Base-by-base conservation (phyloP, 805 yeast genomes). In the Saturnispora sekii region DNA sequence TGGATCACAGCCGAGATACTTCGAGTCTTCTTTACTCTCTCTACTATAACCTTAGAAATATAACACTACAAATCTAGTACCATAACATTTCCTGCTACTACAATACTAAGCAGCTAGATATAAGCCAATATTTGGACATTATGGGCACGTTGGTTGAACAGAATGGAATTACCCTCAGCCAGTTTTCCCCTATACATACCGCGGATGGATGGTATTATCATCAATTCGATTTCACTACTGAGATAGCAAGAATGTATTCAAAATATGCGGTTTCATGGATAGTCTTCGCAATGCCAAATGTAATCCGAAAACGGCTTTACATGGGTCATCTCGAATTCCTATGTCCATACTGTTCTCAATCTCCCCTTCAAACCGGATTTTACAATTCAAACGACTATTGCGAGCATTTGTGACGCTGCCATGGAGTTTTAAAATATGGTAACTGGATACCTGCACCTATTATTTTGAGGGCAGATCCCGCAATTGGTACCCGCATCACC, bases 391-490 rank as follows among this genome's bases (percentile, higher is more conserved):
- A 28, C n/a, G 6, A 28, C 4, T 41, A 41, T 31, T 26, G 8
- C 4, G 5, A n/a, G 17, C 44, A 41, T 34, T 14, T 41, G 11
- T 41, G 38, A 33, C 31, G 9, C 11, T n/a, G 12, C 11, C 44
- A 41, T 41, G 44, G 44, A 9, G 11, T 41, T 41, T 5, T 41
- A n/a, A 7, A 21, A 10, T 30, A 34, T 4, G 44, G 44, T 16
- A 16, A 10, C 11, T 31, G 44, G 38, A 26, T 34, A 6, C 33
- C 36, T 5, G 18, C 32, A 14, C 39, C 44, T 8, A 29, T 41
- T 9, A 34, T 41, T 14, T n/a, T 41, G n/a, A 28, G 30, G n/a
- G 14, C 15, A 21, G 26, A 21, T 21, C 5, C 26, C 26, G 26
- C 8, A 21, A 21, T 21, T 21, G 26, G 7, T 5, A 21, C 26